phyloP scores from a whole-genome alignment of 345 rosid species.

The Arabis hirsuta region DNA sequence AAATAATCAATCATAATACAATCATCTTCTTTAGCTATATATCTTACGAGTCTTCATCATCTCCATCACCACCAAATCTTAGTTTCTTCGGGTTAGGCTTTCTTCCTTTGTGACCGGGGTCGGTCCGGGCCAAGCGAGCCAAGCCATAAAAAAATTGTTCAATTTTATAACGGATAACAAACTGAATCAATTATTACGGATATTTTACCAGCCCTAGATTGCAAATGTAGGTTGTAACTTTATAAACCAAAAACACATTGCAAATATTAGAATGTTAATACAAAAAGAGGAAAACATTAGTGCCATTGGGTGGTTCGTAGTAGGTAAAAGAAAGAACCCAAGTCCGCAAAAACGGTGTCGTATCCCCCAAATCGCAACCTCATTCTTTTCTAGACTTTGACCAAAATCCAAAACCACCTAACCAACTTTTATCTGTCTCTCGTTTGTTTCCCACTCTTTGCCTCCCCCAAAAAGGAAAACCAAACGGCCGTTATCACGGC shows the following conservation, averaged over 20 bases:
- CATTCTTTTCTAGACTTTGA: slow-evolving; percentile 49
- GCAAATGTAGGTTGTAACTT: neutral
- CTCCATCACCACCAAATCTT: too few species aligned
- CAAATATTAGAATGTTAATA: neutral
- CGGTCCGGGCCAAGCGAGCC: too few species aligned
- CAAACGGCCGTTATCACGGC: slow-evolving; percentile 41
- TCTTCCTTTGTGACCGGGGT: too few species aligned
- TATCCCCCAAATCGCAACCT: slow-evolving; percentile 21
- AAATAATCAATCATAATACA: too few species aligned
- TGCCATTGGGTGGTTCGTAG: slow-evolving; percentile 34
- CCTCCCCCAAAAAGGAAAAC: slow-evolving; percentile 10
- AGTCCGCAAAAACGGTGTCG: slow-evolving; percentile 61
- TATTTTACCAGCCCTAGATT: too few species aligned
- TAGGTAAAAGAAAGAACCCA: slow-evolving; percentile 39
- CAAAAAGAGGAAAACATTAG: slow-evolving; percentile 15
- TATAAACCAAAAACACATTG: slow-evolving; percentile 15
- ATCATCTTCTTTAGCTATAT: too few species aligned
- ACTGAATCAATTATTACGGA: too few species aligned
- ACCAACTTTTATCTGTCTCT: slow-evolving; percentile 29
- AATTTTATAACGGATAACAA: too few species aligned
- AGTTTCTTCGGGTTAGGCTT: too few species aligned
- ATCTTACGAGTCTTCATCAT: too few species aligned
- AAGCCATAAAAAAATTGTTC: too few species aligned
- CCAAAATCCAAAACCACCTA: slow-evolving; percentile 28
- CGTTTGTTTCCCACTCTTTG: neutral